Evolutionary conservation across 2,329 filamentous ascomycete species (phyloP).

Genomic region (Fusarium phyllophilum): DNA sequence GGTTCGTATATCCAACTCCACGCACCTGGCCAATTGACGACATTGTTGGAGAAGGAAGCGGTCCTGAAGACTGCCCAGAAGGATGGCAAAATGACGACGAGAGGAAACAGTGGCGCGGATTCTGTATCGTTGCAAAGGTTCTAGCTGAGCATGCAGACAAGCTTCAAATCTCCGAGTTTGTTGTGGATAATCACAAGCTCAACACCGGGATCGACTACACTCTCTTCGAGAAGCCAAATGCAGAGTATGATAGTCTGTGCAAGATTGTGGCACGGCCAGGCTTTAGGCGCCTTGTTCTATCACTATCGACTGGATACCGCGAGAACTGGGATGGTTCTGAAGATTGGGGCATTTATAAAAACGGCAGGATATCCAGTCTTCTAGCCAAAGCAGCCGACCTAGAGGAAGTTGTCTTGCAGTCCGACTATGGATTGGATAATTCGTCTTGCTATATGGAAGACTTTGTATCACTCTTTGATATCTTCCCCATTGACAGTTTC

Average conservation of each 20-base stretch:
- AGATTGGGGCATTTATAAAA: background rate
- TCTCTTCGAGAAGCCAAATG: background rate
- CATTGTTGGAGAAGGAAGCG: fast-evolving
- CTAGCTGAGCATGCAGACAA: background rate
- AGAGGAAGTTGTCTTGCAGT: background rate
- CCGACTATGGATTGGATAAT: background rate
- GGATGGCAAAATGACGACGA: background rate
- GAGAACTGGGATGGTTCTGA: background rate
- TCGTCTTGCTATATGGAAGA: background rate
- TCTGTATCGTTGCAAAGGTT: background rate
- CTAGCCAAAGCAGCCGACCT: background rate
- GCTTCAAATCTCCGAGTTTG: background rate
- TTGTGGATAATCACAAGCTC: background rate
- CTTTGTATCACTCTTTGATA: background rate
- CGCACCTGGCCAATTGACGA: background rate
- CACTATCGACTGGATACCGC: background rate
- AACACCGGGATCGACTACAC: background rate
- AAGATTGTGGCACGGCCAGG: background rate
- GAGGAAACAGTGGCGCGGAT: background rate
- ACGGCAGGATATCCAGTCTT: background rate
- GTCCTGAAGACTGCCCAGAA: background rate
- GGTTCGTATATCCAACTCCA: background rate
- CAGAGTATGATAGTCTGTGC: background rate
- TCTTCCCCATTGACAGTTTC: background rate
- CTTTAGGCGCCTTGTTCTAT: background rate